Evolutionary conservation across 768 basidiomycete species (phyloP).

Genomic region (Mycena chlorophos): DNA sequence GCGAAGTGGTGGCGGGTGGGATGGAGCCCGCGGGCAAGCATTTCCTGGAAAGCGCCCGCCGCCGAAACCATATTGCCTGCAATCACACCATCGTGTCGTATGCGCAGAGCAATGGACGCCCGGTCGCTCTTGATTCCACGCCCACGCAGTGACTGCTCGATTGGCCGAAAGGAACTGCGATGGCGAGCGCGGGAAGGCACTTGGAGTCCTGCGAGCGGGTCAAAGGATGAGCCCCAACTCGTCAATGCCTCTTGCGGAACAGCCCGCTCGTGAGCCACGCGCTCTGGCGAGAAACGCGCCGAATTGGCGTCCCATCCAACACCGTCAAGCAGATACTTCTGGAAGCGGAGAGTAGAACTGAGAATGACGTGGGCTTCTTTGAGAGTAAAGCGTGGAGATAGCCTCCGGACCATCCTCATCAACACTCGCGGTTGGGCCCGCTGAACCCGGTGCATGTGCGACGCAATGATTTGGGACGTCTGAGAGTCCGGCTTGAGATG

Average conservation of each 20-base stretch:
- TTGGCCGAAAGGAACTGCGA: slow-evolving; percentile 36
- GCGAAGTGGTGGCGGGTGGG: slow-evolving; percentile 73
- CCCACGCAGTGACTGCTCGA: slow-evolving; percentile 46
- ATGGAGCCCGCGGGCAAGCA: slow-evolving; percentile 68
- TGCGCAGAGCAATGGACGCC: slow-evolving; percentile 59
- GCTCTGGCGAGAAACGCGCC: slow-evolving; percentile 38
- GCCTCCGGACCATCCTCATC: slow-evolving; percentile 45
- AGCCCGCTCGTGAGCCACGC: slow-evolving; percentile 12
- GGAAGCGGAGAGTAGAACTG: slow-evolving; percentile 49
- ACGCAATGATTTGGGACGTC: slow-evolving; percentile 58
- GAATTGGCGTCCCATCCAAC: slow-evolving; percentile 49
- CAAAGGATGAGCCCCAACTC: slow-evolving; percentile 36
- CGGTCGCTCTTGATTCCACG: slow-evolving; percentile 57
- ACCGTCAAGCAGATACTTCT: slow-evolving; percentile 47
- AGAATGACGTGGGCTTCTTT: slow-evolving; percentile 59
- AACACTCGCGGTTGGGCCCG: slow-evolving; percentile 47
- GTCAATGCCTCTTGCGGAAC: slow-evolving; percentile 25
- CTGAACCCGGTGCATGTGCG: slow-evolving; percentile 48
- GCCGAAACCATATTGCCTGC: slow-evolving; percentile 53
- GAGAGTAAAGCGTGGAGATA: slow-evolving; percentile 54
- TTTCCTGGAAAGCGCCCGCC: slow-evolving; percentile 51
- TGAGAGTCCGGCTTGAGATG: slow-evolving; percentile 51
- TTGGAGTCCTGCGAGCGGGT: slow-evolving; percentile 51
- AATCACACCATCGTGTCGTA: slow-evolving; percentile 59
- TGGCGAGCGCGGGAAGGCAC: slow-evolving; percentile 33